Evolutionary conservation across 495 filamentous ascomycete genomes (phyloP).

Genomic region (Penicillium steckii): DNA sequence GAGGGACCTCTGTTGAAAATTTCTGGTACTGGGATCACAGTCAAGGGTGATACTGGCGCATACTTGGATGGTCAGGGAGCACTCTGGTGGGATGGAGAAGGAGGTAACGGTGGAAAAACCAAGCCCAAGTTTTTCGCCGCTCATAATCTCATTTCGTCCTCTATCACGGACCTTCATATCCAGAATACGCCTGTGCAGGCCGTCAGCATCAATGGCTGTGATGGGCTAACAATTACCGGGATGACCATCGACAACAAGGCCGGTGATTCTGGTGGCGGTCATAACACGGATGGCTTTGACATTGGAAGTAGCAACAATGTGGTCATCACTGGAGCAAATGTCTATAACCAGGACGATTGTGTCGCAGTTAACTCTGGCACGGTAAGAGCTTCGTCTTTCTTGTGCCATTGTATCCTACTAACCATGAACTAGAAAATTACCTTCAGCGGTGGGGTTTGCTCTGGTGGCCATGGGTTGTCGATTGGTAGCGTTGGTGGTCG

Average conservation of each 20-base stretch:
- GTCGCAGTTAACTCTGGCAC: constrained; percentile 56
- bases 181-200: constrained; percentile 63
- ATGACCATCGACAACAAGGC: constrained; percentile 62
- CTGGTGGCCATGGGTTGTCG: constrained; percentile 58
- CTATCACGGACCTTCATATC: constrained; percentile 45
- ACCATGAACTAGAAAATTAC: constrained; percentile 37
- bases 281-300: constrained; percentile 71
- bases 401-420: background rate
- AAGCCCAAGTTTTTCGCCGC: constrained; percentile 61
- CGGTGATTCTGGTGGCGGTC: constrained; percentile 49
- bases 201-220: constrained; percentile 52
- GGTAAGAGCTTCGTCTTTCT: constrained; percentile 7
- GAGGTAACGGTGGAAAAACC: constrained; percentile 53
- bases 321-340: constrained; percentile 52
- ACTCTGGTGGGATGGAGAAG: constrained; percentile 54
- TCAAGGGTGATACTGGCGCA: constrained; percentile 42
- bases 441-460: constrained; percentile 46
- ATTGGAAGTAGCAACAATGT: constrained; percentile 52
- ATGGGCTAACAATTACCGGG: constrained; percentile 47
- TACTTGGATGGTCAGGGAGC: constrained; percentile 43
- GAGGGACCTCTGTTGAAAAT: constrained; percentile 47
- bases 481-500: constrained; percentile 64
- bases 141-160: constrained; percentile 39
- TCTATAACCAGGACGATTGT: constrained; percentile 68
- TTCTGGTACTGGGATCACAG: constrained; percentile 46